Evolutionary conservation across 768 basidiomycete species (phyloP).

Genomic region (Leccinum variicolor): DNA sequence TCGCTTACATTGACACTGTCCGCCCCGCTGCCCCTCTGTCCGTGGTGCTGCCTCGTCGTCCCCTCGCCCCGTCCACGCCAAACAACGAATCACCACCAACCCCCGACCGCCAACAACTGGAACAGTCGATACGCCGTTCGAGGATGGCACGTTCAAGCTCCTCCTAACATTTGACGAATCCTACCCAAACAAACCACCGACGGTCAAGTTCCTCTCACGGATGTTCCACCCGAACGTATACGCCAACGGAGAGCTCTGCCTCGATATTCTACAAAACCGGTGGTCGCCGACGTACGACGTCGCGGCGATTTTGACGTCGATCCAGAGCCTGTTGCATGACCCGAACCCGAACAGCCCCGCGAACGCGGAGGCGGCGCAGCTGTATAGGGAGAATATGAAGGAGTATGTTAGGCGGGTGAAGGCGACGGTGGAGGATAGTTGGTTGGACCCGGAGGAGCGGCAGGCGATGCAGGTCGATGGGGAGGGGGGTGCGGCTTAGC

Average conservation of each 20-base stretch:
- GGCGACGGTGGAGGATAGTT: constrained; percentile 91
- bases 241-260: constrained; percentile 95
- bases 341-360: constrained; percentile 98
- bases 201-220: constrained; percentile 92
- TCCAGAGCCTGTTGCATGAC: constrained; percentile 94
- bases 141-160: constrained; percentile 98
- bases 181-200: constrained; percentile 98
- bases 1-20: neutral
- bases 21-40: neutral
- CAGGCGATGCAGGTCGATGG: constrained; percentile 52
- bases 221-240: constrained; percentile 99
- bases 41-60: neutral
- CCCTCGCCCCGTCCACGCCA: too few species aligned
- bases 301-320: constrained; percentile 94
- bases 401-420: constrained; percentile 94
- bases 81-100: too few species aligned
- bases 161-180: constrained; percentile 94
- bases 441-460: constrained; percentile 76
- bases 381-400: constrained; percentile 98
- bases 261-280: constrained; percentile 97
- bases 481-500: constrained; percentile 13
- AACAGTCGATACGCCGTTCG: constrained; percentile 95
- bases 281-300: constrained; percentile 99
- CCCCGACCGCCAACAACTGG: neutral
- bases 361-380: constrained; percentile 95